Evolutionary conservation across 768 basidiomycete species (phyloP).

Genomic region (Dictyophora rubrovolvata): DNA sequence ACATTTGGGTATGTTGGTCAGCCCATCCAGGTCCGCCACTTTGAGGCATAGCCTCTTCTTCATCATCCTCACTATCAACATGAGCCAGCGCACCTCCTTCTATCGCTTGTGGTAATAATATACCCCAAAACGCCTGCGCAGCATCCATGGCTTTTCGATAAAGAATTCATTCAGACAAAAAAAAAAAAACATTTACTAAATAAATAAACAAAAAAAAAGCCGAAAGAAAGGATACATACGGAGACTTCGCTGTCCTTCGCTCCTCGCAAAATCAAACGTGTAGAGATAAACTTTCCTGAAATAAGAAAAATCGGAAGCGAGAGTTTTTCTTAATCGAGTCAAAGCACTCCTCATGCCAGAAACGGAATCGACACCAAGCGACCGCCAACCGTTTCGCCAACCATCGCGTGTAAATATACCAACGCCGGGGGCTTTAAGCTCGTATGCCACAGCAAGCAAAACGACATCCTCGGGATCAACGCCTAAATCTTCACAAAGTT

Average conservation of each 20-base stretch:
- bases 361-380: constrained; percentile 37
- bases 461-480: constrained; percentile 77
- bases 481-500: constrained; percentile 56
- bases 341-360: constrained; percentile 44
- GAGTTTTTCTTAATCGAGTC: constrained; percentile 42
- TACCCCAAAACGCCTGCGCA: constrained; percentile 66
- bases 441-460: constrained; percentile 70
- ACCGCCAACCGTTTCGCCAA: constrained; percentile 79
- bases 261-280: constrained; percentile 71
- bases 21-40: constrained; percentile 42
- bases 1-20: constrained; percentile 52
- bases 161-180: neutral
- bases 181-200: too few species aligned
- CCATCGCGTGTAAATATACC: constrained; percentile 62
- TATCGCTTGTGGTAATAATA: constrained; percentile 68
- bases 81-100: constrained; percentile 53
- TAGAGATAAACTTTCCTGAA: constrained; percentile 71
- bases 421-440: constrained; percentile 64
- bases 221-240: constrained; percentile 47
- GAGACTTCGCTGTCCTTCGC: constrained; percentile 71
- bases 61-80: constrained; percentile 28
- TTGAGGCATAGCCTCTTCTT: constrained; percentile 28
- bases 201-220: too few species aligned
- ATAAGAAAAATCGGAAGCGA: constrained; percentile 55
- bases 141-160: constrained; percentile 45